A percentile compares a stretch with the other conserved stretches of the same genome.
Evolutionary conservation across 2,329 filamentous ascomycete species (phyloP).

Genomic region (Lachnellula hyalina): DNA sequence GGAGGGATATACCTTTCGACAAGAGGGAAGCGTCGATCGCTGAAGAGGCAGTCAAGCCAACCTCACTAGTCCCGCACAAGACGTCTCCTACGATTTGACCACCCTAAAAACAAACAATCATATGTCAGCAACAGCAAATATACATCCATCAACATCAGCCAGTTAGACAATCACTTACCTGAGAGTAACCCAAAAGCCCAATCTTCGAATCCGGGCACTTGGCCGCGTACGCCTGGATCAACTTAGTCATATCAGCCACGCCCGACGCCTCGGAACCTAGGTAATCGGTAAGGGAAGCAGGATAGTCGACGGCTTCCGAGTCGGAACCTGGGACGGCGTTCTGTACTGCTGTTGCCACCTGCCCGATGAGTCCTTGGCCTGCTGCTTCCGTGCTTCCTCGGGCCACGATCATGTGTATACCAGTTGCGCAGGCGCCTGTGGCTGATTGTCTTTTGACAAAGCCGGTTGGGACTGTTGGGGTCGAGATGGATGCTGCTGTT

Average conservation of each 20-base stretch:
- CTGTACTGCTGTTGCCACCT: constrained; percentile 30
- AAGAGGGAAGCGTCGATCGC: constrained; percentile 7
- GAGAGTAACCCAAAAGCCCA: constrained; percentile 34
- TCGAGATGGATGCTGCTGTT: too few species aligned
- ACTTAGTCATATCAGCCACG: constrained; percentile 27
- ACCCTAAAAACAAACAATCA: constrained; percentile 17
- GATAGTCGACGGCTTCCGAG: constrained; percentile 32
- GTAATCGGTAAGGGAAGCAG: constrained; percentile 28
- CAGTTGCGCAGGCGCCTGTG: neutral
- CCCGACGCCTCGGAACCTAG: constrained; percentile 27
- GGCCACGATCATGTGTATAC: constrained; percentile 33
- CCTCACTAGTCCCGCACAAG: constrained; percentile 21
- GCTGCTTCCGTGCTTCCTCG: constrained; percentile 32
- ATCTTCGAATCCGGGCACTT: constrained; percentile 29
- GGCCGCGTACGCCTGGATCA: constrained; percentile 29
- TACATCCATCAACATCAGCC: neutral
- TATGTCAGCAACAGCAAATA: neutral
- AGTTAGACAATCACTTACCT: constrained; percentile 14
- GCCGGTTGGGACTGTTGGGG: too few species aligned
- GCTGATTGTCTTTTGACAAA: neutral
- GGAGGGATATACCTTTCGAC: too few species aligned
- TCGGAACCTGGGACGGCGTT: constrained; percentile 30
- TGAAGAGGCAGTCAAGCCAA: constrained; percentile 19
- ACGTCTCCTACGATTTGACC: constrained; percentile 29
- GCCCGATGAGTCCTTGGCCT: constrained; percentile 32